phyloP scores from a whole-genome alignment of 140 eudicot species.

The Bidens hawaiensis region DNA sequence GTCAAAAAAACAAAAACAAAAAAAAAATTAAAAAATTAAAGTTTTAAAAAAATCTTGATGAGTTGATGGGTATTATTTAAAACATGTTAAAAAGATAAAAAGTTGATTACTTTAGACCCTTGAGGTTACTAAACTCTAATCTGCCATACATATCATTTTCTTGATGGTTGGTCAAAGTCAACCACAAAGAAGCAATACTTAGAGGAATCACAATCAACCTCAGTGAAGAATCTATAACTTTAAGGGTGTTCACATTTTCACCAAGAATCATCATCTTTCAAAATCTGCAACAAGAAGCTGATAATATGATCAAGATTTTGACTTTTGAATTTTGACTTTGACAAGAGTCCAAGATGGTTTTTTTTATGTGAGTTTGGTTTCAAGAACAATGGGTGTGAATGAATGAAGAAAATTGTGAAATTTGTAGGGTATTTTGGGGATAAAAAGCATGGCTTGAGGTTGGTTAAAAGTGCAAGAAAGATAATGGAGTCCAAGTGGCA shows the following conservation, averaged over 20 bases:
- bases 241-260: conserved; percentile 36
- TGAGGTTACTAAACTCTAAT: conserved; percentile 52
- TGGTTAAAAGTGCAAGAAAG: conserved; percentile 38
- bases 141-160: conserved; percentile 57
- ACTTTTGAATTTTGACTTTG: conserved; percentile 18
- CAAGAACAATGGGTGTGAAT: conserved; percentile 12
- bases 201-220: conserved; percentile 76
- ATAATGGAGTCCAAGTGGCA: conserved; percentile 38
- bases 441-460: conserved; percentile 23
- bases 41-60: conserved; percentile 7
- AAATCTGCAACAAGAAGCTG: neutral
- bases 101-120: conserved; percentile 67
- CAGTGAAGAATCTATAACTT: conserved; percentile 56
- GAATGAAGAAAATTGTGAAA: neutral
- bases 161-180: conserved; percentile 66
- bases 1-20: neutral
- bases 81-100: conserved; percentile 1
- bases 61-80: conserved; percentile 4
- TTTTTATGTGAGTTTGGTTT: neutral
- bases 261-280: conserved; percentile 45
- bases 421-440: conserved; percentile 9
- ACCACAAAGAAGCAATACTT: conserved; percentile 64
- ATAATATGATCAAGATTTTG: conserved; percentile 7
- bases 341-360: conserved; percentile 5
- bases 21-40: neutral